Percentiles rank a stretch among this genome's conserved stretches.
Evolutionary conservation across 495 filamentous ascomycete species (phyloP).

Genomic region (Thozetella sp.): DNA sequence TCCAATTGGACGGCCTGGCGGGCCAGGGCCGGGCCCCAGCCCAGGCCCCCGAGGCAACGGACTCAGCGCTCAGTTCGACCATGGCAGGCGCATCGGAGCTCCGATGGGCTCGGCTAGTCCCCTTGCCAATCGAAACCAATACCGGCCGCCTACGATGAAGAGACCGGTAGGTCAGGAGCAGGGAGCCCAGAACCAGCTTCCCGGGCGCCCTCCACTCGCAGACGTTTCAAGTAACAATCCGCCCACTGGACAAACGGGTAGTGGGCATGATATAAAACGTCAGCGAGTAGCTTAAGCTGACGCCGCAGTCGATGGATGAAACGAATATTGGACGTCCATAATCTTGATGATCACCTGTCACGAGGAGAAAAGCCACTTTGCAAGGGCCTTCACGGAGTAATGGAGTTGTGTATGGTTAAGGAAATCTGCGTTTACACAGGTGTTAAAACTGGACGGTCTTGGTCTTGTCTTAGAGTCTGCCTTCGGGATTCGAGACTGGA

Average conservation of each 20-base stretch:
- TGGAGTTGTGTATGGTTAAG: too few relatives aligned
- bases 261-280: slow-evolving; percentile 37
- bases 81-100: slow-evolving; percentile 72
- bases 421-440: too few relatives aligned
- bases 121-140: slow-evolving; percentile 57
- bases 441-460: too few relatives aligned
- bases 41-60: slow-evolving; percentile 46
- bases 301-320: background rate
- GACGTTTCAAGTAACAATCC: slow-evolving; percentile 39
- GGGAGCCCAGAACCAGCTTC: background rate
- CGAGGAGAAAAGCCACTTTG: too few relatives aligned
- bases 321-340: too few relatives aligned
- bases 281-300: slow-evolving; percentile 32
- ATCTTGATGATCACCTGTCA: too few relatives aligned
- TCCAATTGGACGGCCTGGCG: slow-evolving; percentile 17
- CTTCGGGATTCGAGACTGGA: too few relatives aligned
- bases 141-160: slow-evolving; percentile 63
- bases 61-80: slow-evolving; percentile 71
- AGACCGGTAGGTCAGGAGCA: slow-evolving; percentile 26
- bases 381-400: too few relatives aligned
- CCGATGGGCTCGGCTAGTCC: slow-evolving; percentile 60
- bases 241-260: slow-evolving; percentile 4
- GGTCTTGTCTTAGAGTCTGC: too few relatives aligned
- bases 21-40: slow-evolving; percentile 25
- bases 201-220: slow-evolving; percentile 28